phyloP scores from a whole-genome alignment of 2,329 filamentous ascomycete genomes.

The Penicillium griseofulvum region DNA sequence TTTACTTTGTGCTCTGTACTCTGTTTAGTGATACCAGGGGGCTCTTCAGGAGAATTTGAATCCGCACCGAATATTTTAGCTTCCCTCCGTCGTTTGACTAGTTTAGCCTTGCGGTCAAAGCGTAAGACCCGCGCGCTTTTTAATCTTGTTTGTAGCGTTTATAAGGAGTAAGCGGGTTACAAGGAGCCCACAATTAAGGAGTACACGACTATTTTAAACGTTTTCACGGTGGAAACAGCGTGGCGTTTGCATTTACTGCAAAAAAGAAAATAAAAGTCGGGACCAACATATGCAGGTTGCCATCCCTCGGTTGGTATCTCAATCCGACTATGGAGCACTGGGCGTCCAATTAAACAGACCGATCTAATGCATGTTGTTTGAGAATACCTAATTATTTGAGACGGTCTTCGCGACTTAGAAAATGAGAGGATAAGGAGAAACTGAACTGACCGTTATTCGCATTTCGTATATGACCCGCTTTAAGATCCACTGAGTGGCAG shows the following conservation, averaged over 20 bases:
- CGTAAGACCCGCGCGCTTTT: constrained; percentile 4
- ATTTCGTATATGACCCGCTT: neutral
- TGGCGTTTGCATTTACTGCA: neutral
- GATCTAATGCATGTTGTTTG: neutral
- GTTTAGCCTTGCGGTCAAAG: constrained; percentile 3
- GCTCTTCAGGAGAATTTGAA: neutral
- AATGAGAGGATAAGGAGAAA: neutral
- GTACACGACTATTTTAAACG: neutral
- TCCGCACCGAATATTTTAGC: neutral
- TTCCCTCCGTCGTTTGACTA: constrained; percentile 16
- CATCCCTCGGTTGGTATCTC: neutral
- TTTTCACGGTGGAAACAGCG: neutral
- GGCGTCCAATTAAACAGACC: neutral
- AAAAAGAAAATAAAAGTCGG: neutral
- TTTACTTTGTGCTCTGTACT: neutral
- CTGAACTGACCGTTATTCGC: neutral
- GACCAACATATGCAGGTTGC: neutral
- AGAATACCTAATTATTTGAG: too few species aligned
- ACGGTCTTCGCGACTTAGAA: neutral
- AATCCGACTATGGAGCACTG: neutral
- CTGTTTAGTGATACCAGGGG: neutral
- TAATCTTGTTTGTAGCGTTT: neutral
- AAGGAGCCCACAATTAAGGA: neutral
- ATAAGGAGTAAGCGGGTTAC: neutral
- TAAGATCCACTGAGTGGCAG: neutral